A percentile compares a stretch with the other conserved stretches of the same genome.
Evolutionary conservation across 2,329 filamentous ascomycete genomes (phyloP).

Genomic region (Coleophoma crateriformis): DNA sequence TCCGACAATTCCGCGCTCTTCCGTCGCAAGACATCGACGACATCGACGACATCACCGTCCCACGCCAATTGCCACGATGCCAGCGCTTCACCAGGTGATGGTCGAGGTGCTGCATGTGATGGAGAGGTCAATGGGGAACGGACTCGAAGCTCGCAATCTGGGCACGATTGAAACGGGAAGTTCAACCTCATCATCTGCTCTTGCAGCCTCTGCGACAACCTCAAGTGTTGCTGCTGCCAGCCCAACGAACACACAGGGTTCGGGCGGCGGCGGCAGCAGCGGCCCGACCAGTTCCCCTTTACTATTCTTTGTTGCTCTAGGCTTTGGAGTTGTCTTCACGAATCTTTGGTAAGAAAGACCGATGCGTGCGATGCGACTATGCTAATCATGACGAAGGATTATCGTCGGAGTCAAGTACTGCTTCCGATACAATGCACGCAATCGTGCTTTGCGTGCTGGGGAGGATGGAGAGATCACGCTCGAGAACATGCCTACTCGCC

Average conservation of each 20-base stretch:
- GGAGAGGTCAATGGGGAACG: conserved; percentile 11
- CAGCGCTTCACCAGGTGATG: conserved; percentile 19
- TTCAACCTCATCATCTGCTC: conserved; percentile 4
- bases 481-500: conserved; percentile 70
- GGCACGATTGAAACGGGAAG: conserved; percentile 9
- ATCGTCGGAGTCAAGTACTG: conserved; percentile 99
- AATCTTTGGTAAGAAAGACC: conserved; percentile 78
- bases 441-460: conserved; percentile 68
- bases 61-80: conserved; percentile 11
- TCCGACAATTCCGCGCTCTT: too few relatives aligned
- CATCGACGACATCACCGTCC: too few relatives aligned
- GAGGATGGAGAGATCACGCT: conserved; percentile 88
- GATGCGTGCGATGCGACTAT: not conserved
- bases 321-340: conserved; percentile 97
- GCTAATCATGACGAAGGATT: conserved; percentile 61
- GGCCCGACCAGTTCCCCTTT: conserved; percentile 65
- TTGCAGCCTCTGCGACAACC: conserved; percentile 1
- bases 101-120: conserved; percentile 19
- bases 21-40: too few relatives aligned
- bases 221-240: conserved; percentile 9
- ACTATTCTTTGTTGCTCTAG: conserved; percentile 90
- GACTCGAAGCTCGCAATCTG: too few relatives aligned
- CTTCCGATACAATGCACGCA: conserved; percentile 95
- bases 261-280: conserved; percentile 20
- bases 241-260: conserved; percentile 15